phyloP scores from a whole-genome alignment of 495 filamentous ascomycete genomes.

The Articulospora tetracladia region DNA sequence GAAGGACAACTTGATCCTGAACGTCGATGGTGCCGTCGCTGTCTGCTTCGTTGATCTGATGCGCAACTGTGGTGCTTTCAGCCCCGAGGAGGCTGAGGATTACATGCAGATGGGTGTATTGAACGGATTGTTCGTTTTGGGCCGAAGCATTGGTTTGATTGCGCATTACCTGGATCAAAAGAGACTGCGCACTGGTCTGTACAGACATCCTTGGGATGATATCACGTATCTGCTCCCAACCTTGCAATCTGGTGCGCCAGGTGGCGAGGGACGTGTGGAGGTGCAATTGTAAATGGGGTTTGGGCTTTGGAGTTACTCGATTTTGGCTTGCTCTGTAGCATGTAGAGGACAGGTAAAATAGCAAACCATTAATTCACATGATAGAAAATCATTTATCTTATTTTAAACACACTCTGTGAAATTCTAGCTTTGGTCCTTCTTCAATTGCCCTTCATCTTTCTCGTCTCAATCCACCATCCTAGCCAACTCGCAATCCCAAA shows the following conservation, averaged over 20 bases:
- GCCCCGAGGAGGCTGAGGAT: slow-evolving; percentile 74
- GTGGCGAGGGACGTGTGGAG: slow-evolving; percentile 86
- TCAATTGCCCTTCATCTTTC: slow-evolving; percentile 1
- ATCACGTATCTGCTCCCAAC: slow-evolving; percentile 94
- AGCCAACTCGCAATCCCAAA: slow-evolving; percentile 25
- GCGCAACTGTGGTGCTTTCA: slow-evolving; percentile 97
- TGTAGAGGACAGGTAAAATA: slow-evolving; percentile 6
- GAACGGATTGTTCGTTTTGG: slow-evolving; percentile 98
- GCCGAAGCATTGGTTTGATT: slow-evolving; percentile 95
- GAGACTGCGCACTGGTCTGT: slow-evolving; percentile 93
- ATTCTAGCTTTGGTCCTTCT: neutral
- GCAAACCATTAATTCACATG: neutral
- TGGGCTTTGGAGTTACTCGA: slow-evolving; percentile 9
- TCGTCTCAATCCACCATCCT: slow-evolving; percentile 20
- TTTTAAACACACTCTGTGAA: neutral
- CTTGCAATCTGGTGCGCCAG: slow-evolving; percentile 61
- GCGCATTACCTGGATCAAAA: slow-evolving; percentile 99
- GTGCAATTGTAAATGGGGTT: slow-evolving; percentile 53
- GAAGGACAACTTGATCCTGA: slow-evolving; percentile 99
- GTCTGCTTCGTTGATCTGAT: slow-evolving; percentile 98
- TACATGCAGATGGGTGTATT: slow-evolving; percentile 93
- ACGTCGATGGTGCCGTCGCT: slow-evolving; percentile 96
- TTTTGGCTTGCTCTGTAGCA: slow-evolving; percentile 15
- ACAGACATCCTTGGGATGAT: slow-evolving; percentile 98
- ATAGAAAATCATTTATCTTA: neutral